Base-by-base conservation (phyloP, 78 protist genomes). In the Dictyostelium brefeldianum region DNA sequence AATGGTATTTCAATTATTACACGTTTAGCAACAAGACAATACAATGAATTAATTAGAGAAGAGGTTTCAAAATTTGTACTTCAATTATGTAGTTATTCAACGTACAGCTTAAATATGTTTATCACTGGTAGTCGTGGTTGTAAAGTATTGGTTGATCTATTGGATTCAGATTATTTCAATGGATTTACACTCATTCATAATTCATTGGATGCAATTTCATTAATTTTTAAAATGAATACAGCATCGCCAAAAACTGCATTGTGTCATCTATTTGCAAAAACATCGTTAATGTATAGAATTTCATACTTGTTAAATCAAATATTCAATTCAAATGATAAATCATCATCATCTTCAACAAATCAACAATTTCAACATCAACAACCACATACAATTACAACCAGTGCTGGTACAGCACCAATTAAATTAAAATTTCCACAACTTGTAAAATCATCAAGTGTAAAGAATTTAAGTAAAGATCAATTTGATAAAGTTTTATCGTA, bases 1-100 rank as follows among this genome's bases (percentile, higher is more conserved):
- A 87, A 87, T 64, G 93, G 93, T 64, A 87, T 87, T 36, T 82
- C 93, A 4, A 87, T 77, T 36, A 87, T 87, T 9, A 87, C 93
- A 2, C 11, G 15, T 17, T 87, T 87, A 10, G 83, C 93, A 22
- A 17, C 29, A 4, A 41, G 54, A 65, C 25, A 31, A 50, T 77
- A 31, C 11, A 50, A 81, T 18, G 93, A 87, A 53, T 18, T 25
- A 15, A 36, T 87, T 59, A 51, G 93, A 22, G 93, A 87, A 18
- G 85, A 87, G 17, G 93, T 87, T 18, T 54, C 77, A 2, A 74
- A 47, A 31, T 87, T 87, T 41, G 93, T 87, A n/a, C 31, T 77
- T 0, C 54, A 59, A 14, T 46, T 87, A 22, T 87, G 93, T 77
- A 17, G 47, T 0, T 31, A 54, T 25, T 87, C 93, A 6, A 59